phyloP scores from a whole-genome alignment of 495 filamentous ascomycete genomes.

The Acidiella bohemica region DNA sequence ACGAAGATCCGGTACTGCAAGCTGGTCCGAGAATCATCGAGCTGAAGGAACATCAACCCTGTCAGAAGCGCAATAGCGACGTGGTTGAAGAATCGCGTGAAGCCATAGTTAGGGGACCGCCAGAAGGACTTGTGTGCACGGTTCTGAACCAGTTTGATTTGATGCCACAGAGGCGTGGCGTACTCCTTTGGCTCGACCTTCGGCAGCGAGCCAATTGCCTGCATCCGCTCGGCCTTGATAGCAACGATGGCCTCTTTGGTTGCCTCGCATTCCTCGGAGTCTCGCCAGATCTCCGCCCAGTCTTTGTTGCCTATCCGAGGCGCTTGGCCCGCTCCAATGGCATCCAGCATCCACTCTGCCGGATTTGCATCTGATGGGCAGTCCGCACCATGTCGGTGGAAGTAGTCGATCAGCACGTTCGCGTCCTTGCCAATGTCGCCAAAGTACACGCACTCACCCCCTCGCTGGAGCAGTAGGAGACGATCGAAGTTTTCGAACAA shows the following conservation, averaged over 20 bases:
- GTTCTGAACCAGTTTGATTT: constrained; percentile 50
- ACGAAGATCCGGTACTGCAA: constrained; percentile 72
- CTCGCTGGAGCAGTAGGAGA: constrained; percentile 48
- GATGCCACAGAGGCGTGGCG: constrained; percentile 59
- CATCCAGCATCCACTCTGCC: constrained; percentile 81
- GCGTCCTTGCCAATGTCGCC: constrained; percentile 53
- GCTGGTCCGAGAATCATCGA: constrained; percentile 52
- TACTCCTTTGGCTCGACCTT: constrained; percentile 47
- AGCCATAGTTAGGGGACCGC: constrained; percentile 62
- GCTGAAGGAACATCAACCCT: constrained; percentile 56
- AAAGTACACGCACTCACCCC: constrained; percentile 54
- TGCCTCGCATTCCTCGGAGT: constrained; percentile 53
- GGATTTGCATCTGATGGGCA: constrained; percentile 50
- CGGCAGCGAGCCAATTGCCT: constrained; percentile 31
- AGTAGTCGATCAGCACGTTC: constrained; percentile 30
- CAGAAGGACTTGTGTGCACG: constrained; percentile 57
- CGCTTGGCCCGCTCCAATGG: constrained; percentile 65
- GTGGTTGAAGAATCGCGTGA: constrained; percentile 67
- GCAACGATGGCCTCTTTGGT: constrained; percentile 51
- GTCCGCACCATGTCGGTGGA: constrained; percentile 41
- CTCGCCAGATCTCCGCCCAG: constrained; percentile 69
- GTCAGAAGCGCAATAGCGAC: constrained; percentile 58
- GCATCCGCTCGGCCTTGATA: constrained; percentile 47
- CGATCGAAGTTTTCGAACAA: constrained; percentile 74
- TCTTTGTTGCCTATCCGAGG: constrained; percentile 59